Percentiles rank a stretch among this genome's conserved stretches.
Evolutionary conservation across 73 alveolate species (phyloP).

Genomic region (Uronychia setigera): DNA sequence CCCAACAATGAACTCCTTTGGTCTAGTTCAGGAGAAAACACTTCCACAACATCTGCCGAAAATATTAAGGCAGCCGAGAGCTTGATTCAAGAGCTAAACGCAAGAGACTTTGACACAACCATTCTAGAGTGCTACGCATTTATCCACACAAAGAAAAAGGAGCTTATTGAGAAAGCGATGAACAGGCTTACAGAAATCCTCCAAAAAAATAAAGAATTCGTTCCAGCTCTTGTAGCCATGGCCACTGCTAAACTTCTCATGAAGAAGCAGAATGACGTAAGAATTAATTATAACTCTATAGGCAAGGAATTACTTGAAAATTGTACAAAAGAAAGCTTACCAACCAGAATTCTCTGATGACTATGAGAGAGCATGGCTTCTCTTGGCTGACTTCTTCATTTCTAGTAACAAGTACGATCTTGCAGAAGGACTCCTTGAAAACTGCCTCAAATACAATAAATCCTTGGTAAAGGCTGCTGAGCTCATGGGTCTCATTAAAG

Average conservation of each 20-base stretch:
- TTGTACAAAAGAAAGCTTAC: conserved; percentile 76
- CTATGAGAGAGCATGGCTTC: conserved; percentile 95
- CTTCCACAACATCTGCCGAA: conserved; percentile 54
- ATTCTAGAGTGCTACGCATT: conserved; percentile 84
- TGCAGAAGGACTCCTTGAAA: conserved; percentile 83
- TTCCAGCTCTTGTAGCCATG: conserved; percentile 92
- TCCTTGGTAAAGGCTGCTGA: conserved; percentile 97
- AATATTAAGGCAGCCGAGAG: conserved; percentile 82
- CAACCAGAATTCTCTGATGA: conserved; percentile 89
- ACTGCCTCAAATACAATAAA: conserved; percentile 79
- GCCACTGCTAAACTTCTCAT: conserved; percentile 84
- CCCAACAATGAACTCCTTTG: conserved; percentile 78
- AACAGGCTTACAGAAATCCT: conserved; percentile 77
- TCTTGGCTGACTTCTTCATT: conserved; percentile 92
- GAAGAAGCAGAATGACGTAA: conserved; percentile 80
- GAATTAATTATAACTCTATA: neutral
- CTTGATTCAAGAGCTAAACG: conserved; percentile 41
- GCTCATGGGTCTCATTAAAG: conserved; percentile 92
- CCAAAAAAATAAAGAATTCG: conserved; percentile 77
- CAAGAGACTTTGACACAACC: conserved; percentile 81
- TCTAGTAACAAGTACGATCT: conserved; percentile 81
- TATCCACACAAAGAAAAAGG: conserved; percentile 79
- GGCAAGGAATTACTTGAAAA: conserved; percentile 78
- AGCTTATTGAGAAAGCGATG: conserved; percentile 76
- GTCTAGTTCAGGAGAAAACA: conserved; percentile 64